A percentile compares a stretch with the other conserved stretches of the same genome.
phyloP scores from a whole-genome alignment of 1,139 yeast species.

The Citeromyces hawaiiensis region DNA sequence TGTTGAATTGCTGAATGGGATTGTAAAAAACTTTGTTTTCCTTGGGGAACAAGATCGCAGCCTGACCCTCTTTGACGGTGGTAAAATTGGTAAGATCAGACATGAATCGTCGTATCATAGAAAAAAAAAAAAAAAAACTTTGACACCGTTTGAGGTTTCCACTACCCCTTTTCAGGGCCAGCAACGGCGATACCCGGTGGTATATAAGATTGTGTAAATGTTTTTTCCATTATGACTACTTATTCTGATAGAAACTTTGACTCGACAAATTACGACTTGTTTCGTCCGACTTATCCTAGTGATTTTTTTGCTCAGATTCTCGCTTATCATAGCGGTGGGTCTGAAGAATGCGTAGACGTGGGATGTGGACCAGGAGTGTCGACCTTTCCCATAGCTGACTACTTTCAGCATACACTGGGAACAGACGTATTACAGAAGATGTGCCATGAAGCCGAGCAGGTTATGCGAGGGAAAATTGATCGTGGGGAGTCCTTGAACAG shows the following conservation, averaged over 20 bases:
- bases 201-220: not conserved
- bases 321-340: constrained; percentile 20
- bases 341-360: constrained; percentile 12
- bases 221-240: constrained; percentile 36
- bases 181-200: too few relatives aligned
- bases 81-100: constrained; percentile 1
- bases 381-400: constrained; percentile 34
- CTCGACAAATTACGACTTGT: constrained; percentile 41
- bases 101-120: constrained; percentile 1
- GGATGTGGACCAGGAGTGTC: constrained; percentile 87
- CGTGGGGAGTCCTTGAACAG: constrained; percentile 4
- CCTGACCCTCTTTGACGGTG: constrained; percentile 52
- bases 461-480: not conserved
- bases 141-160: too few relatives aligned
- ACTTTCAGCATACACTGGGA: constrained; percentile 33
- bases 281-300: constrained; percentile 56
- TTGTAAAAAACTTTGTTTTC: constrained; percentile 78
- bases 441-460: constrained; percentile 35
- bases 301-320: constrained; percentile 33
- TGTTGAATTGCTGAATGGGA: constrained; percentile 91
- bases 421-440: constrained; percentile 55
- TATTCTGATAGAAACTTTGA: constrained; percentile 48
- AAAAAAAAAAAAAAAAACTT: too few relatives aligned
- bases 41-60: constrained; percentile 66
- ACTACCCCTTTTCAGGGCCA: too few relatives aligned